Evolutionary conservation across 768 basidiomycete genomes (phyloP), one percentile per base, ranked within the genome.

Genomic region (Hemileccinum impolitum): DNA sequence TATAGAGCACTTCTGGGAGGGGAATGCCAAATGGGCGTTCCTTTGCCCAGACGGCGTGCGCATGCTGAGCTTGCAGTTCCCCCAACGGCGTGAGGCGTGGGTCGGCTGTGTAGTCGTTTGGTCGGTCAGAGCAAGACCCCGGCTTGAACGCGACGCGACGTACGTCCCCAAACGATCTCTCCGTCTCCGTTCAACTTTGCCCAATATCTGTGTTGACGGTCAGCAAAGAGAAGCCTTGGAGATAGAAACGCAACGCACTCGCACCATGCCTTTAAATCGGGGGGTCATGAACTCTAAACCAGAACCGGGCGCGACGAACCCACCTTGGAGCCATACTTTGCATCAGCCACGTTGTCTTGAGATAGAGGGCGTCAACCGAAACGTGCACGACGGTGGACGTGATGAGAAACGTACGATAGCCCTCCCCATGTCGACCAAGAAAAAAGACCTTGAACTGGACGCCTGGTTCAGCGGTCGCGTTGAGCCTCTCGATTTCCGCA

Each of bases 141-240:
- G 10, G 4, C 0, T 14, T 10, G 28, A 35, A 39, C 6, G 10
- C 23, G 28, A 39, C 6, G n/a, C 39, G 32, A 77, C 85, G 55
- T 57, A 85, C 85, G 87, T 23, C 89, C 89, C 88, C 88, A 91
- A 1, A 67, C 67, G 4, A 87, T 65, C 45, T 85, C 76, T 12
- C 71, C 83, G 53, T 91, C 84, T 0, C 82, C 82, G 41, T 85
- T 66, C 9, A 82, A 60, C 56, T 75, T 82, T 3, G 83, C 75
- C 80, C 80, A 88, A 55, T 83, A 62, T 11, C 86, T 87, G 46
- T 14, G 43, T 18, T 14, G 21, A 41, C 4, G 1, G 32, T 50
- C 18, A 43, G 39, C 23, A 15, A 6, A 38, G 11, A 25, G 11
- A 15, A 17, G 25, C 6, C 21, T 10, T 15, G 0, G 13, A 45